These are phyloP conservation scores for Carex arenaria DNA, from an alignment of 202 grass and related monocot genomes.

Conservation along the genomic window DNA sequence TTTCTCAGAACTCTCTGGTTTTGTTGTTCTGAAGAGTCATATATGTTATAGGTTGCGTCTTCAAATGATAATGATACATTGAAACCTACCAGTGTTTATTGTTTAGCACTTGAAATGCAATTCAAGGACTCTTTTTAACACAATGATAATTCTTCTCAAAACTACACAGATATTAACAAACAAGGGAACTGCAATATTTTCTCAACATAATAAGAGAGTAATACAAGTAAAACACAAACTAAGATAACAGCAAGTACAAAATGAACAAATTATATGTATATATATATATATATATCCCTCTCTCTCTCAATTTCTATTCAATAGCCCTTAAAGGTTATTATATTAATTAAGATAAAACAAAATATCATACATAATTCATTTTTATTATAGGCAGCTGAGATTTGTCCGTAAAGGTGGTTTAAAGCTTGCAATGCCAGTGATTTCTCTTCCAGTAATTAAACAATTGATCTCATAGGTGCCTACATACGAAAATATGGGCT, in stretches of 20 bases:
- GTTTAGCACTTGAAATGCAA: too few species aligned
- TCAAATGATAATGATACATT: background rate
- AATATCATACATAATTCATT: background rate
- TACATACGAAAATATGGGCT: slow-evolving; percentile 44
- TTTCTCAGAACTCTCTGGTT: background rate
- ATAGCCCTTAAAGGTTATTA: background rate
- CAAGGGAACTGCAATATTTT: too few species aligned
- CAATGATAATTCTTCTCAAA: too few species aligned
- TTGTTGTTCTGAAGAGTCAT: background rate
- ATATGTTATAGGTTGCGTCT: background rate
- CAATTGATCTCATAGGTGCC: slow-evolving; percentile 50
- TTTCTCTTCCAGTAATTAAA: slow-evolving; percentile 38
- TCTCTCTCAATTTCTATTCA: background rate
- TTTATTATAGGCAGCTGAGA: slow-evolving; percentile 25
- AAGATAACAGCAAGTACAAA: too few species aligned
- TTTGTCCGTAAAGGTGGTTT: slow-evolving; percentile 23
- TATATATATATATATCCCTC: too few species aligned
- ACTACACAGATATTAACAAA: too few species aligned
- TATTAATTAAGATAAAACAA: background rate
- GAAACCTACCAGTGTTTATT: background rate
- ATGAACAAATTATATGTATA: too few species aligned
- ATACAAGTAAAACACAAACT: too few species aligned
- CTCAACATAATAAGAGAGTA: too few species aligned
- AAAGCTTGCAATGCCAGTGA: slow-evolving; percentile 50
- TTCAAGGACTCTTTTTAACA: too few species aligned